Evolutionary conservation across 371 early-diverging fungal genomes (phyloP).

Genomic region (Umbelopsis sp.): DNA sequence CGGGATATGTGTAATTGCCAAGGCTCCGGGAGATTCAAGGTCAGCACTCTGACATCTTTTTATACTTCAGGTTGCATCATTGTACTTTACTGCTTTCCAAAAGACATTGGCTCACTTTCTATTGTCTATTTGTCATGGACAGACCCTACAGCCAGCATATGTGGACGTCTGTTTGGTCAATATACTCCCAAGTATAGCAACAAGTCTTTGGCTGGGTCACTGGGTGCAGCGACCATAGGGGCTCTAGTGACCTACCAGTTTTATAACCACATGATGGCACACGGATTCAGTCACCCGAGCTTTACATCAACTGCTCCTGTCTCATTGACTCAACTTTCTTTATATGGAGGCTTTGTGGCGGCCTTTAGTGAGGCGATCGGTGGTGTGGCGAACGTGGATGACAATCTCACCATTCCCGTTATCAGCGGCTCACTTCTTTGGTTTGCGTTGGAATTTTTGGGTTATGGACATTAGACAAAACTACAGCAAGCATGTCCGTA

Average conservation of each 20-base stretch:
- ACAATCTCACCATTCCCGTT: slow-evolving; percentile 54
- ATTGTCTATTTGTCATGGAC: slow-evolving; percentile 61
- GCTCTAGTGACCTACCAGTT: slow-evolving; percentile 46
- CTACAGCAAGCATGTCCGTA: not conserved
- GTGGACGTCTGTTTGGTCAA: slow-evolving; percentile 54
- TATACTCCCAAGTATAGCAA: slow-evolving; percentile 49
- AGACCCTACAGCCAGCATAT: slow-evolving; percentile 58
- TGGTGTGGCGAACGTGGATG: slow-evolving; percentile 42
- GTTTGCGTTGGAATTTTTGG: slow-evolving; percentile 34
- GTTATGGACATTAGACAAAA: slow-evolving; percentile 5
- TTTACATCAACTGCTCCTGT: slow-evolving; percentile 11
- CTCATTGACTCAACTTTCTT: slow-evolving; percentile 27
- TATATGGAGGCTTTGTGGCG: slow-evolving; percentile 54
- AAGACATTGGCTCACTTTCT: slow-evolving; percentile 55
- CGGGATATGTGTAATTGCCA: not conserved
- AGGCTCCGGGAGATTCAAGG: slow-evolving; percentile 4
- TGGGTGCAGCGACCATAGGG: slow-evolving; percentile 47
- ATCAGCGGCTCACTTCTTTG: slow-evolving; percentile 45
- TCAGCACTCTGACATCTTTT: not conserved
- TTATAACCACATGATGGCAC: slow-evolving; percentile 29
- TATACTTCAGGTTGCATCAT: slow-evolving; percentile 40
- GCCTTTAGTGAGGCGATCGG: slow-evolving; percentile 49
- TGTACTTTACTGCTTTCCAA: slow-evolving; percentile 46
- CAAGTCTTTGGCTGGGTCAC: slow-evolving; percentile 55
- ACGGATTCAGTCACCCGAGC: slow-evolving; percentile 19